A percentile compares a stretch with the other conserved stretches of the same genome.
Conservation (phyloP, 495 filamentous ascomycete genomes). For the Aspergillus incahuasiensis region DNA sequence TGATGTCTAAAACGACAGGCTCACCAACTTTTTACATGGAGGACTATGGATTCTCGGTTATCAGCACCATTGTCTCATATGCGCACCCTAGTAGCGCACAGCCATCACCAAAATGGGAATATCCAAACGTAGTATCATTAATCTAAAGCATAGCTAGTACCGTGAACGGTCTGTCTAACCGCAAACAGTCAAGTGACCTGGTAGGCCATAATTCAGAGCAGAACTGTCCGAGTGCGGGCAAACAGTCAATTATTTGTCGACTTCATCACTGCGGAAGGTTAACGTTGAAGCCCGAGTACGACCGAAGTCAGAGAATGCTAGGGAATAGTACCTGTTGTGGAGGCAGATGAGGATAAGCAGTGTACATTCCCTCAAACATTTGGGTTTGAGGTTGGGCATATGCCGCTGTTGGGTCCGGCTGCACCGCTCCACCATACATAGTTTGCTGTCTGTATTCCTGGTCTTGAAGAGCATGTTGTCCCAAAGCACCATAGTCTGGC, state of each 20-base stretch:
- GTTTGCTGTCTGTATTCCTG: constrained; percentile 73
- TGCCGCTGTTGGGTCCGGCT: constrained; percentile 59
- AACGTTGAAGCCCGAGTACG: too few species aligned
- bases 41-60: too few species aligned
- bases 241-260: background rate
- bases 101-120: background rate
- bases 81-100: background rate
- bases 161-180: too few species aligned
- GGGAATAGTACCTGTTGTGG: constrained; percentile 84
- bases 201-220: background rate
- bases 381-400: constrained; percentile 71
- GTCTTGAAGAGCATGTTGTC: constrained; percentile 62
- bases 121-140: background rate
- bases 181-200: too few species aligned
- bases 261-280: background rate
- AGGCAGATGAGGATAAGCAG: constrained; percentile 68
- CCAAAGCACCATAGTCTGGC: constrained; percentile 59
- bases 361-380: constrained; percentile 89
- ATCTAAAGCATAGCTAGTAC: background rate
- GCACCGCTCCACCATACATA: constrained; percentile 77
- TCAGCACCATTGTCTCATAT: too few species aligned
- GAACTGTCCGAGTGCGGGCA: background rate
- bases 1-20: too few species aligned
- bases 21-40: too few species aligned
- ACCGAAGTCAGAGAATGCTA: too few species aligned